A percentile compares a stretch with the other conserved stretches of the same genome.
Conservation (phyloP, 2,329 filamentous ascomycete genomes). For the Colletotrichum sp. region DNA sequence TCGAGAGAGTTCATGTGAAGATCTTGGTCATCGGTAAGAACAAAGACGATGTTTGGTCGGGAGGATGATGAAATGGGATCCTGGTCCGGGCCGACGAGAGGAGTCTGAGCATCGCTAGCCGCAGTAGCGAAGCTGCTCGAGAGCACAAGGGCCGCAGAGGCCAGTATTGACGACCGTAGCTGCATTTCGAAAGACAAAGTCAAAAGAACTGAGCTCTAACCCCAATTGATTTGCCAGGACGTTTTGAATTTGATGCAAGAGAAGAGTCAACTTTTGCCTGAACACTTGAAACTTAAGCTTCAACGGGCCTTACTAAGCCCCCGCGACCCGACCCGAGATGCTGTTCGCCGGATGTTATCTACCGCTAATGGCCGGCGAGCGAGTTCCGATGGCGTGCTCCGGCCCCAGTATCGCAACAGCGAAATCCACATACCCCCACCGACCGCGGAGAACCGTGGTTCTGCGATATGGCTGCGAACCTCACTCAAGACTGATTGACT, state of each 20-base stretch:
- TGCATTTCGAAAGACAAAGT: background rate
- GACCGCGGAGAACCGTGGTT: background rate
- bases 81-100: background rate
- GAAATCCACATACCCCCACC: background rate
- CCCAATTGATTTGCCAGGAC: background rate
- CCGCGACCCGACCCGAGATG: background rate
- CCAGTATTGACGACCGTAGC: background rate
- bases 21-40: conserved; percentile 72
- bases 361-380: background rate
- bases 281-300: background rate
- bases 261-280: background rate
- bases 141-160: background rate
- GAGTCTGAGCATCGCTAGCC: background rate
- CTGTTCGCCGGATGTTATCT: background rate
- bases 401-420: background rate
- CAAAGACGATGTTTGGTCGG: conserved; percentile 65
- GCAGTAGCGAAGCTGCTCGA: background rate
- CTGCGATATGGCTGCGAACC: background rate
- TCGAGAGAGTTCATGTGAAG: conserved; percentile 63
- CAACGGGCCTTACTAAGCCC: background rate
- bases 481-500: background rate
- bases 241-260: background rate
- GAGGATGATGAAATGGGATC: background rate
- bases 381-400: conserved; percentile 16
- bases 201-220: background rate